These are phyloP conservation scores for Phyllosticta paracitricarpa DNA, from an alignment of 2,329 filamentous ascomycete species.

Conservation along the genomic window DNA sequence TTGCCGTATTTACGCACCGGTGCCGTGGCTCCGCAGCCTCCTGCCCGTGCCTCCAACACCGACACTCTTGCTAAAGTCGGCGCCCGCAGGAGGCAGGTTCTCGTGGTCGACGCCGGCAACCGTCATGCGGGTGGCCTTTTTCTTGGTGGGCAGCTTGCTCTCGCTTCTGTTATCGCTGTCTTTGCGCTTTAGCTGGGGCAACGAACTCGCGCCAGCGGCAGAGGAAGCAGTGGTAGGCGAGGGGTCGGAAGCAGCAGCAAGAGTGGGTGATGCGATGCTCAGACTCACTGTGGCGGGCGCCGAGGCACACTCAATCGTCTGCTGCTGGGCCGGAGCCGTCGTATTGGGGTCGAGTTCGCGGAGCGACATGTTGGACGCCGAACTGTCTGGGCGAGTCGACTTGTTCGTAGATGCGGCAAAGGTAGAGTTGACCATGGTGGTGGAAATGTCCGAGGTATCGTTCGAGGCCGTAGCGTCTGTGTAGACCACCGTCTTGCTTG, in stretches of 20 bases:
- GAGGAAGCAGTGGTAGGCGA: constrained; percentile 10
- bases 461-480: constrained; percentile 32
- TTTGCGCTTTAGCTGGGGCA: constrained; percentile 35
- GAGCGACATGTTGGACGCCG: constrained; percentile 24
- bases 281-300: constrained; percentile 18
- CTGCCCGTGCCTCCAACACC: constrained; percentile 15
- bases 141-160: constrained; percentile 33
- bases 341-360: constrained; percentile 41
- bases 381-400: constrained; percentile 11
- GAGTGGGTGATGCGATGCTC: constrained; percentile 1
- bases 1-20: background rate
- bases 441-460: constrained; percentile 18
- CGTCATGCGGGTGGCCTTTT: constrained; percentile 30
- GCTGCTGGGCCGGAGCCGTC: constrained; percentile 21
- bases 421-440: constrained; percentile 14
- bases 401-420: background rate
- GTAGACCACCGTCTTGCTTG: constrained; percentile 44
- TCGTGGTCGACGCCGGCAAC: constrained; percentile 32
- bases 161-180: constrained; percentile 23
- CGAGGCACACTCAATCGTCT: constrained; percentile 15
- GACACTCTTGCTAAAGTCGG: constrained; percentile 31
- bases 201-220: constrained; percentile 13
- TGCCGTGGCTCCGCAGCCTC: constrained; percentile 7
- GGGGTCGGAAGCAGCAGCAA: constrained; percentile 17
- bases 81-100: constrained; percentile 23